These are phyloP conservation scores for Hypericum perforatum DNA, from an alignment of 345 rosid genomes.

Conservation along the genomic window DNA sequence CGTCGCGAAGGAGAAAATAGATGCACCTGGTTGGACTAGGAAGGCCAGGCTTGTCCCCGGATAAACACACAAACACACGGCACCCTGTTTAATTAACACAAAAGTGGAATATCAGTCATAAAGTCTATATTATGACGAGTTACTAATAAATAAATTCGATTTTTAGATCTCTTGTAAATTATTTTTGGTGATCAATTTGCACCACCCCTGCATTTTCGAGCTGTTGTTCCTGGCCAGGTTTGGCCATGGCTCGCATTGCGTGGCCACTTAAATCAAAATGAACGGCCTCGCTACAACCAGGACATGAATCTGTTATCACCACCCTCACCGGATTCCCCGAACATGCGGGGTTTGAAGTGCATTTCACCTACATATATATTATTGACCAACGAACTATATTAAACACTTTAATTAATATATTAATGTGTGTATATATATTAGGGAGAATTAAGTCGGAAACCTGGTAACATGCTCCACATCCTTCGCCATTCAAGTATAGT, in stretches of 20 bases:
- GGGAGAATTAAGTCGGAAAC: too few relatives aligned
- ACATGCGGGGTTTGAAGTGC: conserved; percentile 45
- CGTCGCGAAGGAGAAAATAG: conserved; percentile 40
- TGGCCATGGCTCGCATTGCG: conserved; percentile 73
- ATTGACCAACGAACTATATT: too few relatives aligned
- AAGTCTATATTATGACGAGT: not conserved
- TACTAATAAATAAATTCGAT: too few relatives aligned
- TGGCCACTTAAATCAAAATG: conserved; percentile 72
- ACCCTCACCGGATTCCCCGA: conserved; percentile 51
- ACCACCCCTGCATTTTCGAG: conserved; percentile 52
- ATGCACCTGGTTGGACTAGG: conserved; percentile 44
- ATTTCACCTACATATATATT: too few relatives aligned
- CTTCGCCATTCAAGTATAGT: conserved; percentile 38
- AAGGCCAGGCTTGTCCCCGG: conserved; percentile 29
- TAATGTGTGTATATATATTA: too few relatives aligned
- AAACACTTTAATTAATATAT: too few relatives aligned
- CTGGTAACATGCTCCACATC: conserved; percentile 75
- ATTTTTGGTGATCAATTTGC: conserved; percentile 42
- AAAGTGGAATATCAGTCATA: not conserved
- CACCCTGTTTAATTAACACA: conserved; percentile 26
- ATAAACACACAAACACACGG: conserved; percentile 44
- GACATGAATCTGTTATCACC: conserved; percentile 61
- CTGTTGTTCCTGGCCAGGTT: conserved; percentile 32
- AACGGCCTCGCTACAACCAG: conserved; percentile 38
- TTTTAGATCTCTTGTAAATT: conserved; percentile 1